Percentiles rank a stretch among this genome's conserved stretches.
Conservation (phyloP, 768 basidiomycete genomes). For the Suillus fuscotomentosus region DNA sequence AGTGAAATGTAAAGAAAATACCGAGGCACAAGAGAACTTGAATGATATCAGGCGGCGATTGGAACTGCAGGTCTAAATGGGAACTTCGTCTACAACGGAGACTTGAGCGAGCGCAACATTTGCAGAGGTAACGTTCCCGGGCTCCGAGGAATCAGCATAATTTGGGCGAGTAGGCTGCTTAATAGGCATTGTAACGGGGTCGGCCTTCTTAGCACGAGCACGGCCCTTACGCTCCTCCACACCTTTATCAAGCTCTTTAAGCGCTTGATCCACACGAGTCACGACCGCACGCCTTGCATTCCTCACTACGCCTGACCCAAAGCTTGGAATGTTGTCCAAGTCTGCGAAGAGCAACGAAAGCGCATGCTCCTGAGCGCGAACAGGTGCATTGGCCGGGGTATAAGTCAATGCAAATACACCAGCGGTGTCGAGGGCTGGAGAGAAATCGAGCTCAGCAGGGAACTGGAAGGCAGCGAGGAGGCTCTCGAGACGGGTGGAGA, state of each 20-base stretch:
- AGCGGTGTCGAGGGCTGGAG: slow-evolving; percentile 12
- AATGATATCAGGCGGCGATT: background rate
- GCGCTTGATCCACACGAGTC: slow-evolving; percentile 50
- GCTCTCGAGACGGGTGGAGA: slow-evolving; percentile 41
- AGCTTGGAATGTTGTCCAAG: slow-evolving; percentile 62
- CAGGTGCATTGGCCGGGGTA: slow-evolving; percentile 54
- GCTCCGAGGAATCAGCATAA: background rate
- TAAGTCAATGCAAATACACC: slow-evolving; percentile 45
- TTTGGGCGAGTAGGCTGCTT: background rate
- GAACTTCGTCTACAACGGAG: background rate
- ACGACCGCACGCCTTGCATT: slow-evolving; percentile 54
- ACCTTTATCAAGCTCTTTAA: slow-evolving; percentile 49
- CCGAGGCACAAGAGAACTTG: background rate
- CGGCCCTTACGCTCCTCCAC: slow-evolving; percentile 38
- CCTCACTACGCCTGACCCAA: slow-evolving; percentile 54
- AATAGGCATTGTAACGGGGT: background rate
- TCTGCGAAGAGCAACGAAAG: slow-evolving; percentile 51
- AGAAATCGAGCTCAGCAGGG: slow-evolving; percentile 32
- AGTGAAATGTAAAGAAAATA: background rate
- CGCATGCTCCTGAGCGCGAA: slow-evolving; percentile 64
- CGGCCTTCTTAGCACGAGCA: background rate
- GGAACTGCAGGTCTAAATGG: background rate
- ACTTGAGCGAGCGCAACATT: background rate
- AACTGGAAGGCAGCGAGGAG: slow-evolving; percentile 40
- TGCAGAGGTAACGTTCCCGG: background rate